Percentiles rank a stretch among this genome's conserved stretches.
These are phyloP conservation scores for Neoscytalidium dimidiatum DNA, from an alignment of 2,329 filamentous ascomycete genomes.

Conservation along the genomic window DNA sequence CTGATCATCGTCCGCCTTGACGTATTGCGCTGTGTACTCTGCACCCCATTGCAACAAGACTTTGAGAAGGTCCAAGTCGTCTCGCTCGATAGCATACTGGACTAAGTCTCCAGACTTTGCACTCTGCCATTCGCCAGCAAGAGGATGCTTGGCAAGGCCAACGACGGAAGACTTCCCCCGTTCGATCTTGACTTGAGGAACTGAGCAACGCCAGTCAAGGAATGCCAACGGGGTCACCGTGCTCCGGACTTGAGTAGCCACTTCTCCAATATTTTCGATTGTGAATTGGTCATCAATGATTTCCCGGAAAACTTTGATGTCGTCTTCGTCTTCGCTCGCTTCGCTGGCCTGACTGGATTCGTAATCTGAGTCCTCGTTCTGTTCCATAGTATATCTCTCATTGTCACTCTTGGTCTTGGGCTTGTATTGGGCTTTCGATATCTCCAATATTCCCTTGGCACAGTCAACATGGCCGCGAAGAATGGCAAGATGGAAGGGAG, in stretches of 20 bases:
- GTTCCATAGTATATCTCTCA: slow-evolving; percentile 48
- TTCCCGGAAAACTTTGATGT: slow-evolving; percentile 47
- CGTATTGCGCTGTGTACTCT: slow-evolving; percentile 24
- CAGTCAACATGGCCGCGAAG: slow-evolving; percentile 64
- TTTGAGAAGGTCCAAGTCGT: slow-evolving; percentile 26
- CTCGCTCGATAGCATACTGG: slow-evolving; percentile 33
- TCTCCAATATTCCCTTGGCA: slow-evolving; percentile 68
- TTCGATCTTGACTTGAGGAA: not conserved
- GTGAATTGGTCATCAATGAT: slow-evolving; percentile 70
- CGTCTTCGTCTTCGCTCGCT: slow-evolving; percentile 28
- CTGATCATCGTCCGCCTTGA: slow-evolving; percentile 24
- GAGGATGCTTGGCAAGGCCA: slow-evolving; percentile 19
- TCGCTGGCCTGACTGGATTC: slow-evolving; percentile 39
- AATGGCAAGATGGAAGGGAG: slow-evolving; percentile 69
- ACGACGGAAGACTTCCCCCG: slow-evolving; percentile 7
- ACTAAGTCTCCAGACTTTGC: slow-evolving; percentile 24
- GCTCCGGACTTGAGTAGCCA: slow-evolving; percentile 67
- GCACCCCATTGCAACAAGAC: slow-evolving; percentile 24
- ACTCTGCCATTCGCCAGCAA: not conserved
- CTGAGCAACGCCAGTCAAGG: slow-evolving; percentile 43
- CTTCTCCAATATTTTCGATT: slow-evolving; percentile 72
- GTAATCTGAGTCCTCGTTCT: slow-evolving; percentile 38
- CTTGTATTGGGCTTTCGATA: slow-evolving; percentile 68
- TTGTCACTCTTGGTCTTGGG: slow-evolving; percentile 54
- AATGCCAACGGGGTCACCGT: slow-evolving; percentile 57